Evolutionary conservation across 768 basidiomycete genomes (phyloP), one percentile per base, ranked within the genome.

Genomic region (Hortiboletus campestris): DNA sequence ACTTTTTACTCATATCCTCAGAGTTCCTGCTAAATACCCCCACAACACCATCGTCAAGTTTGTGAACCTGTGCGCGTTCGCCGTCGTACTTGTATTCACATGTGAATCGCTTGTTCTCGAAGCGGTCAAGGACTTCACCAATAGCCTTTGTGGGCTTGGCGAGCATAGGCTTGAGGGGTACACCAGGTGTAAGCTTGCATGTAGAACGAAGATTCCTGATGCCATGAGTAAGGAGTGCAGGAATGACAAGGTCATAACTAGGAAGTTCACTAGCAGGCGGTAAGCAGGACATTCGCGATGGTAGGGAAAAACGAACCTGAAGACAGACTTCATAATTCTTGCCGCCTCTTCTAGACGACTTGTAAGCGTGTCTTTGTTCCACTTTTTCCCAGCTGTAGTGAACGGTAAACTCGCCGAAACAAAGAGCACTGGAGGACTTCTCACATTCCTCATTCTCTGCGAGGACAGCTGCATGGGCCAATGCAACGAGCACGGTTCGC

Each of bases 41-140:
- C 19, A 99, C 85, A 5, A 79, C 81, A 1, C 94, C 96, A 65
- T 93, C 81, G 41, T 85, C 84, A 45, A 94, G 75, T 67, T 80
- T 84, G 72, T 99, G 97, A 3, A 96, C 89, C 76, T 98, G 95
- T 16, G 97, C 97, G 45, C 97, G 86, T 70, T 99, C 97, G 8
- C 97, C 97, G 60, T 99, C 97, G 63, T 99, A 99, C 72, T 99
- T 99, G 75, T 99, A 99, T 76, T 99, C 97, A 74, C 95, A 98
- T 10, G 97, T 98, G 69, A 99, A 98, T 51, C 80, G 83, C 72
- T 94, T 95, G 66, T 85, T 86, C 72, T 99, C 97, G 66, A 98
- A 99, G 54, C 94, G 79, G 74, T 99, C 96, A 20, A 99, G 81
- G 19, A 99, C 96, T 73, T 98, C 96, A 14, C 92, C 88, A 61